A percentile compares a stretch with the other conserved stretches of the same genome.
These are phyloP conservation scores for Naganishia friedmannii DNA, from an alignment of 768 basidiomycete genomes.

Conservation along the genomic window DNA sequence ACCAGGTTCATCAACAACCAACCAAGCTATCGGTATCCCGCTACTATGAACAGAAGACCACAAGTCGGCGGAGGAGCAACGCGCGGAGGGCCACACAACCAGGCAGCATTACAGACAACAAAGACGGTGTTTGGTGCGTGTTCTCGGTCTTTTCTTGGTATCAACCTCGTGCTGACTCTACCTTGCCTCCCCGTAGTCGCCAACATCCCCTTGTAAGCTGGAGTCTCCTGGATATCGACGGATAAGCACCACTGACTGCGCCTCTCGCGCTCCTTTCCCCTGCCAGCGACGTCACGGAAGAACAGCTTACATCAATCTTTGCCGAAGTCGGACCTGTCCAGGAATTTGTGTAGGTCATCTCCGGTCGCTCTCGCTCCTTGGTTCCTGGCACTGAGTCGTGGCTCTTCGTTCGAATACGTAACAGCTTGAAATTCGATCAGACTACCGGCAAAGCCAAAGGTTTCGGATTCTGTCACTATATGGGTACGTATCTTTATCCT, in stretches of 20 bases:
- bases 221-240: neutral
- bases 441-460: constrained; percentile 51
- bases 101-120: constrained; percentile 5
- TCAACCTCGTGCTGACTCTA: neutral
- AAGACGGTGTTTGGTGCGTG: constrained; percentile 19
- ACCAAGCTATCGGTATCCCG: no score
- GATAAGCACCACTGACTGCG: neutral
- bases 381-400: neutral
- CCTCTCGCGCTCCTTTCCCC: neutral
- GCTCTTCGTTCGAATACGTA: no score
- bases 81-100: neutral
- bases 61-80: neutral
- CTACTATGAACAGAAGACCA: constrained; percentile 6
- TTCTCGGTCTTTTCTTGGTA: no score
- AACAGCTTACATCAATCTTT: constrained; percentile 50
- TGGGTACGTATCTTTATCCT: constrained; percentile 38
- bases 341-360: constrained; percentile 46
- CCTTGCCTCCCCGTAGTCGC: constrained; percentile 27
- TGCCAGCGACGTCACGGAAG: constrained; percentile 50
- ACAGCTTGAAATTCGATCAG: constrained; percentile 51
- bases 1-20: no score
- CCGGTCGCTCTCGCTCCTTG: neutral
- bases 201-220: constrained; percentile 43
- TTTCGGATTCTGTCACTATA: constrained; percentile 52
- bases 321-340: constrained; percentile 51